Evolutionary conservation across 1,284 basidiomycete genomes (phyloP), one percentile per base, ranked within the genome.

Genomic region (Quambalaria eucalypti): DNA sequence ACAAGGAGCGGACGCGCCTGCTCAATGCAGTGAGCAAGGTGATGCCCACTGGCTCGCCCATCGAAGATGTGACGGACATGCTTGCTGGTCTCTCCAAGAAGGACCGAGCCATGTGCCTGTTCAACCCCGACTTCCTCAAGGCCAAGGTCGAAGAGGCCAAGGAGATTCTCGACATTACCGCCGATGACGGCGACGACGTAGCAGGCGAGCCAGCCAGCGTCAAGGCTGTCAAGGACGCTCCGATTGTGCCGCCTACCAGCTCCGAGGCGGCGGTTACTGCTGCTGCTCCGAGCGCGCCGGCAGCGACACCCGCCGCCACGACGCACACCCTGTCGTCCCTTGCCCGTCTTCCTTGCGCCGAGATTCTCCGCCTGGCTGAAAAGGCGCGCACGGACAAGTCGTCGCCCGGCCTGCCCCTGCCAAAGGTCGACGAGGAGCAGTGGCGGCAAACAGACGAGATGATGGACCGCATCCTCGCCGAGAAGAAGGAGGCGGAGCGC

Each of bases 51-150:
- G 66, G 56, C 16, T 55, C 62, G 0, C 64, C 64, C 5, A 64
- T 70, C 25, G 69, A 72, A 40, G 68, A 68, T 50, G 66, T 72
- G 36, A 84, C 85, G 0, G 87, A 87, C 49, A 79, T 92, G 51
- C 78, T 92, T 31, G 86, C 89, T 82, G 84, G 84, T 61, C 79
- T 93, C 25, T 85, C 87, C 2, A 91, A 90, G 77, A 84, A 87
- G 62, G 90, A 93, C 64, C 83, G 88, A 2, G 88, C 88, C 0
- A 81, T 92, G 82, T 90, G 87, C 76, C 79, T 92, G 40, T 92
- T 92, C 80, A 92, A 90, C 65, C 80, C 81, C 8, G 88, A 91
- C 62, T 82, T 88, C 36, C 79, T 92, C 30, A 81, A 83, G 52
- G 79, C 79, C 23, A 92, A 92, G 77, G 80, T 92, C 12, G 82